Evolutionary conservation across 306 rosid genomes (phyloP), one percentile per base, ranked within the genome.

Genomic region (Vicia faba): DNA sequence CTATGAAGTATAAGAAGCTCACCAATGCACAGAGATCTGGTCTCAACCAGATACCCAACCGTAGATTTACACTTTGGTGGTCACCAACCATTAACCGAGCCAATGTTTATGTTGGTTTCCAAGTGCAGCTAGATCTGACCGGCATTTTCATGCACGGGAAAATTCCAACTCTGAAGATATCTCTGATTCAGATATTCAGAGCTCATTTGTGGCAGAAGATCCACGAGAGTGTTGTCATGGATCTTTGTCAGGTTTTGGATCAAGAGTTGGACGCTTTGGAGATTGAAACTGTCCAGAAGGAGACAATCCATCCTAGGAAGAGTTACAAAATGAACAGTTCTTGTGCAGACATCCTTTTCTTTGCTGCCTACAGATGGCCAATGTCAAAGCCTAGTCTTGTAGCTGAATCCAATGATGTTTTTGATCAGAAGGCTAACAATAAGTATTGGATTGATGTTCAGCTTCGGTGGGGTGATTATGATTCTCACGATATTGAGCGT

Each of bases 1-100:
- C 99, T 13, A 93, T 93, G 99, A 93, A 93, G 86, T 93, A 88
- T 57, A 93, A 93, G 78, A 93, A 93, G 90, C 84, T 93, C 75
- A 93, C 99, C 5, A 93, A 93, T 83, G 99, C 99, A 10, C 99
- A 93, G 87, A 85, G 99, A 86, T 93, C 99, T 61, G 97, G 99
- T 87, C 96, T 93, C 16, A 93, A 93, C 83, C 99, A 93, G 80
- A 93, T 93, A 43, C 99, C 99, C 26, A 93, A 93, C 61, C 99
- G 97, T 82, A 90, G 99, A 67, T 93, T 93, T 74, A 93, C 99
- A n/a, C 97, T 93, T n/a, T 93, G 99, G 99, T 93, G 99, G 99
- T 93, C 99, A 11, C 99, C 99, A 39, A 93, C 99, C 12, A 93
- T 93, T 51, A 93, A 93, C 69, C 86, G 99, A 54, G 99, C 99